A percentile compares a stretch with the other conserved stretches of the same genome.
Evolutionary conservation across 2,329 filamentous ascomycete species (phyloP).

Genomic region (Botryotinia globosa): DNA sequence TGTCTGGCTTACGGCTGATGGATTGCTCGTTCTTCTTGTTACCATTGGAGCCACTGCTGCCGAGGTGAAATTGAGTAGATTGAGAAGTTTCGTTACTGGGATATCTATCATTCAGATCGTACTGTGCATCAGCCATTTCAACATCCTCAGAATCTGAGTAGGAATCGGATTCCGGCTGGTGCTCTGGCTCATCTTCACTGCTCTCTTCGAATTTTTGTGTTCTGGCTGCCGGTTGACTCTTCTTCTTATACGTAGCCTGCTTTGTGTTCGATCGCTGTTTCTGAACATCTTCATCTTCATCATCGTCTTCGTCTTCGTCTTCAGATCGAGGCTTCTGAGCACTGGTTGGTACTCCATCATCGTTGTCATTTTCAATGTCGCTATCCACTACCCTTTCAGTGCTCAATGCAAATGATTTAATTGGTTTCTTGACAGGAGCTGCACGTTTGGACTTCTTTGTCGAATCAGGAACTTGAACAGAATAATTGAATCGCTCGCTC

Average conservation of each 20-base stretch:
- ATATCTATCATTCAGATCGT: not conserved
- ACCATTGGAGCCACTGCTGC: not conserved
- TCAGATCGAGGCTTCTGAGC: constrained; percentile 12
- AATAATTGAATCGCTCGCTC: not conserved
- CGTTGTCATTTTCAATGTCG: not conserved
- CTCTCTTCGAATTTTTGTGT: not conserved
- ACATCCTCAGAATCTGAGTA: constrained; percentile 3
- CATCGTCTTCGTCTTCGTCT: constrained; percentile 5
- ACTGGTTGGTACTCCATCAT: constrained; percentile 15
- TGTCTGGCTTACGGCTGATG: not conserved
- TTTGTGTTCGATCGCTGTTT: not conserved
- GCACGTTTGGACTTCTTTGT: not conserved
- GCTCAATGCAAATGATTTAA: constrained; percentile 12
- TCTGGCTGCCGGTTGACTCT: not conserved
- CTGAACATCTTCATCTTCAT: not conserved
- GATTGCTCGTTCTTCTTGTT: not conserved
- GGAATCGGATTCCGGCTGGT: not conserved
- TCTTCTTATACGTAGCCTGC: not conserved
- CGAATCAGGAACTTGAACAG: not conserved
- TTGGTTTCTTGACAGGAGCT: not conserved
- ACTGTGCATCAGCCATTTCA: constrained; percentile 1
- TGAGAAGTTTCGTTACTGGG: constrained; percentile 3
- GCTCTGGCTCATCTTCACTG: not conserved
- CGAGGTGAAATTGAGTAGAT: not conserved
- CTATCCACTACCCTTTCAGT: constrained; percentile 17